Percentiles rank a stretch among this genome's conserved stretches.
Evolutionary conservation across 106 monocot genomes (phyloP).

Genomic region (Iris macrosiphon): DNA sequence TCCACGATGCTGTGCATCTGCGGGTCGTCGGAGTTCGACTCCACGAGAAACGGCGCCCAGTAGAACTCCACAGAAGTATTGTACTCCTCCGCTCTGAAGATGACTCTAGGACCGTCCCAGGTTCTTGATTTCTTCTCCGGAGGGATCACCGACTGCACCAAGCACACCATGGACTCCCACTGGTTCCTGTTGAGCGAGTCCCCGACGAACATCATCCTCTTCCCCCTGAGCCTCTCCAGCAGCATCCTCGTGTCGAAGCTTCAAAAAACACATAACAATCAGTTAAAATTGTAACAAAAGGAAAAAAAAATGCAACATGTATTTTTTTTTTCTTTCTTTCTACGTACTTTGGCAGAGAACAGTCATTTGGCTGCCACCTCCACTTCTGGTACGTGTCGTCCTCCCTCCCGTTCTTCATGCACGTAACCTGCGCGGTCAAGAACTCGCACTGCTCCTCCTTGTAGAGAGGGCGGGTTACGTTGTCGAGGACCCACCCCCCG

Average conservation of each 20-base stretch:
- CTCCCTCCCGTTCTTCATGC: slow-evolving; percentile 8
- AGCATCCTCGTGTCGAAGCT: slow-evolving; percentile 57
- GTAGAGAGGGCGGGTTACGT: slow-evolving; percentile 46
- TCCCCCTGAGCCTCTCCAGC: slow-evolving; percentile 55
- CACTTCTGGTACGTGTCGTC: slow-evolving; percentile 17
- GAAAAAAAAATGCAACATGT: too few relatives aligned
- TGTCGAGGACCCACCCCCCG: slow-evolving; percentile 64
- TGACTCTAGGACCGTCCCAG: slow-evolving; percentile 23
- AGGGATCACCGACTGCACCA: slow-evolving; percentile 38
- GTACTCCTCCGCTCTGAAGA: slow-evolving; percentile 56
- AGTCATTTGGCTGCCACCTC: slow-evolving; percentile 4
- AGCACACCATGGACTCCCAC: slow-evolving; percentile 90
- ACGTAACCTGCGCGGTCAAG: slow-evolving; percentile 5
- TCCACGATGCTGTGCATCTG: slow-evolving; percentile 48
- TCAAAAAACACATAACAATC: neutral
- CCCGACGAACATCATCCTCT: slow-evolving; percentile 73
- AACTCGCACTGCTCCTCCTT: slow-evolving; percentile 40
- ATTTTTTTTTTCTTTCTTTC: too few relatives aligned
- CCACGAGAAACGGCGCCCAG: slow-evolving; percentile 87
- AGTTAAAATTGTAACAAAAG: neutral
- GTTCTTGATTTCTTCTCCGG: slow-evolving; percentile 34
- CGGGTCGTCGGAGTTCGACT: slow-evolving; percentile 84
- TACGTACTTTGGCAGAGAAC: slow-evolving; percentile 6
- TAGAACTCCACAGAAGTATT: slow-evolving; percentile 88
- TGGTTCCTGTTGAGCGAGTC: slow-evolving; percentile 78